These are phyloP conservation scores for Pleurotus citrinopileatus DNA, from an alignment of 768 basidiomycete species.

Conservation along the genomic window DNA sequence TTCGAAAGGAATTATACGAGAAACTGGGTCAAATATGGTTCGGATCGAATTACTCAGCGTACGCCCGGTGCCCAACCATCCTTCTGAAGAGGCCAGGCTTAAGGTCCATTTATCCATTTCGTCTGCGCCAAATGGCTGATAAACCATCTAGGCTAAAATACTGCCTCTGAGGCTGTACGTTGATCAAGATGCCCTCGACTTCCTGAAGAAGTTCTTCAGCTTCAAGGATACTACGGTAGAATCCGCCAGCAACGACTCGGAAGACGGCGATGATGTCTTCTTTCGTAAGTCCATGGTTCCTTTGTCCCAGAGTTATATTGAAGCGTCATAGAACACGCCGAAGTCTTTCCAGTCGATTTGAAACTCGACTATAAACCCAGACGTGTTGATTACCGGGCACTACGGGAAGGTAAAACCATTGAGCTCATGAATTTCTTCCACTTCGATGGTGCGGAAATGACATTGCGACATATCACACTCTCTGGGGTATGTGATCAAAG, in stretches of 20 bases:
- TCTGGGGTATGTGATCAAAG: conserved; percentile 68
- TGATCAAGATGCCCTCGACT: conserved; percentile 98
- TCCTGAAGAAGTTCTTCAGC: conserved; percentile 93
- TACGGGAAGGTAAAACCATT: conserved; percentile 88
- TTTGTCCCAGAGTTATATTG: background rate
- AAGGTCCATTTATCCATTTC: conserved; percentile 38
- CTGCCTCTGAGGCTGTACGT: conserved; percentile 90
- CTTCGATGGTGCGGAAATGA: conserved; percentile 99
- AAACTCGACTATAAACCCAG: conserved; percentile 99
- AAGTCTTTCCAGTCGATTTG: conserved; percentile 91
- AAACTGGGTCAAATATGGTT: conserved; percentile 94
- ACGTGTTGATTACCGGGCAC: conserved; percentile 88
- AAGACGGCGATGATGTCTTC: conserved; percentile 51
- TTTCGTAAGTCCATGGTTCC: conserved; percentile 54
- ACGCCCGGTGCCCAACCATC: conserved; percentile 63
- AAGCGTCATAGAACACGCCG: conserved; percentile 70
- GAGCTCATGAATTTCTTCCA: conserved; percentile 99
- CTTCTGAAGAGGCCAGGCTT: conserved; percentile 75
- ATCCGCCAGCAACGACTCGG: conserved; percentile 28
- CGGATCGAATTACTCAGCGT: conserved; percentile 76
- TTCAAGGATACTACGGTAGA: conserved; percentile 66
- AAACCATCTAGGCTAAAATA: conserved; percentile 71
- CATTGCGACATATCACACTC: conserved; percentile 86
- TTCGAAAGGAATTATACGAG: conserved; percentile 82
- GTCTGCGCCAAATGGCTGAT: background rate